phyloP scores from a whole-genome alignment of 257 asterid genomes.

The Ilex aquifolium region DNA sequence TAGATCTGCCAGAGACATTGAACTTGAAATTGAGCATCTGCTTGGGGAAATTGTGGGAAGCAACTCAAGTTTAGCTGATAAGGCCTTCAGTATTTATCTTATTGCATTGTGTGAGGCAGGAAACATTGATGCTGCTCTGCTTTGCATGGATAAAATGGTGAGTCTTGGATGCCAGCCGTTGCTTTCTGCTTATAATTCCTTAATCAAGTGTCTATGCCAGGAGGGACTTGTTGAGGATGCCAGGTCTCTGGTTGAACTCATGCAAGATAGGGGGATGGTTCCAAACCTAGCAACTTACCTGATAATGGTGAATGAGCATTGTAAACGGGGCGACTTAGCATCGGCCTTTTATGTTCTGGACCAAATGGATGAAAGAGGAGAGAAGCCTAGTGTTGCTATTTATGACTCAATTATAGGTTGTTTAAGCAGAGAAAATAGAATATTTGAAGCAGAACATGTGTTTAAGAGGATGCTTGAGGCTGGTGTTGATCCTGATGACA shows the following conservation, averaged over 20 bases:
- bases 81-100: slow-evolving; percentile 47
- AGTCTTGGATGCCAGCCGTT: slow-evolving; percentile 30
- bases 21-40: slow-evolving; percentile 37
- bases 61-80: slow-evolving; percentile 24
- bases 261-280: slow-evolving; percentile 41
- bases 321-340: slow-evolving; percentile 35
- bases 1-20: slow-evolving; percentile 17
- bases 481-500: slow-evolving; percentile 44
- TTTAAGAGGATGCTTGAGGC: slow-evolving; percentile 42
- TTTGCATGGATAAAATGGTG: slow-evolving; percentile 43
- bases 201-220: slow-evolving; percentile 41
- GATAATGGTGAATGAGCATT: slow-evolving; percentile 32
- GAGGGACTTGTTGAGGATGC: slow-evolving; percentile 39
- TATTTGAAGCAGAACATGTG: slow-evolving; percentile 34
- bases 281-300: slow-evolving; percentile 39
- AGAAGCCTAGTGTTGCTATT: slow-evolving; percentile 38
- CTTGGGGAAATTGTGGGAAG: slow-evolving; percentile 33
- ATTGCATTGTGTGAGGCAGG: slow-evolving; percentile 48
- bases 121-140: slow-evolving; percentile 33
- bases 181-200: slow-evolving; percentile 48
- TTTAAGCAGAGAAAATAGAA: slow-evolving; percentile 38
- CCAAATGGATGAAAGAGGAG: slow-evolving; percentile 38
- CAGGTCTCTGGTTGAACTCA: slow-evolving; percentile 33
- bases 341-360: slow-evolving; percentile 42
- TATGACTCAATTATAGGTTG: slow-evolving; percentile 43